Conservation (phyloP, 2,329 filamentous ascomycete species). For the Penicillium sp. region DNA sequence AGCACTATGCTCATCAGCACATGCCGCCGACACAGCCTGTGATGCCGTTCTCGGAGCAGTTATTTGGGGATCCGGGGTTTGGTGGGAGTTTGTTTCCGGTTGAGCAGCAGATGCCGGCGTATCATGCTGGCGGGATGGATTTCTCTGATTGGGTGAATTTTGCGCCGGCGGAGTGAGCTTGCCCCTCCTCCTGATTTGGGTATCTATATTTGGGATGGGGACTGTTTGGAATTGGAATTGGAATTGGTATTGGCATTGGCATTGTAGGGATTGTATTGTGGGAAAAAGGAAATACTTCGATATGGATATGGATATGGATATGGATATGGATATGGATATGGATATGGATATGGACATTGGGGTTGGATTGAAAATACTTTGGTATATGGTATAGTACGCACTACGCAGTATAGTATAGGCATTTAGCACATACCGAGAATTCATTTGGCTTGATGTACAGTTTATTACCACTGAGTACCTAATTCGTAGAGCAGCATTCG, state of each 20-base stretch:
- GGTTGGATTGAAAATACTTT: background rate
- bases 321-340: no score
- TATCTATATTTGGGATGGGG: no score
- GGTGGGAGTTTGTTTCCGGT: conserved; percentile 35
- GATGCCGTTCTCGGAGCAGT: conserved; percentile 38
- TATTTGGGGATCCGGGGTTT: conserved; percentile 37
- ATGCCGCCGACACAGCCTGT: conserved; percentile 22
- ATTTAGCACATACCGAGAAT: conserved; percentile 1
- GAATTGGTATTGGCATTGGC: no score
- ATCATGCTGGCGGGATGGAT: conserved; percentile 33
- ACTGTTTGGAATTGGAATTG: no score
- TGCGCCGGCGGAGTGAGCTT: conserved; percentile 24
- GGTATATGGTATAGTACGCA: background rate
- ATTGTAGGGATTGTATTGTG: conserved; percentile 4
- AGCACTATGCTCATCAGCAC: conserved; percentile 13
- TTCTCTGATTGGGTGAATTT: conserved; percentile 43
- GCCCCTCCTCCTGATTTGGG: no score
- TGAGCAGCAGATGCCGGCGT: conserved; percentile 29
- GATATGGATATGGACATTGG: background rate
- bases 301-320: no score
- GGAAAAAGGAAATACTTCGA: background rate
- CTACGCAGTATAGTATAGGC: background rate
- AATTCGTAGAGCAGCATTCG: background rate
- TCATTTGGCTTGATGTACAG: background rate
- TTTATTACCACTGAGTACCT: background rate